Evolutionary conservation across 371 early-diverging fungal genomes (phyloP), one percentile per base, ranked within the genome.

Genomic region (Mucor indicus): DNA sequence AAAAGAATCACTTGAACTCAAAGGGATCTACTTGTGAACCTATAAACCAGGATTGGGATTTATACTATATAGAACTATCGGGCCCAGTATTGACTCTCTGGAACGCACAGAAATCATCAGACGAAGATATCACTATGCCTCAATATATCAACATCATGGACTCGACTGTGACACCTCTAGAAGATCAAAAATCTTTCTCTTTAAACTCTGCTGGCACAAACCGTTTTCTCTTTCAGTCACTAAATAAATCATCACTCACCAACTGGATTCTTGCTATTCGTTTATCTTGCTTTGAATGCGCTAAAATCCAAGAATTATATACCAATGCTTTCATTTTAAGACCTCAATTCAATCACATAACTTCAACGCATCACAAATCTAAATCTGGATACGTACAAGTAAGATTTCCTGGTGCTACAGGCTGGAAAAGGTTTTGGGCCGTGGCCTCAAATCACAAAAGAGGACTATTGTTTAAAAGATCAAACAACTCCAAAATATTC

Each of bases 301-400:
- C 87, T 16, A 75, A 83, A 40, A 70, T 91, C 10, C 85, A 90
- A 41, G 90, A 90, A 63, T 78, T 83, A 42, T 90, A 88, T 53
- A 87, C 91, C 6, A 64, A 73, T 10, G 72, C 72, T 1, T 62
- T 89, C n/a, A 48, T 90, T 36, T 62, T 65, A 30, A 79, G 62
- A 15, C 67, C 65, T 19, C 50, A 46, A 21, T 56, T 44, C 24
- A 39, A 11, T 24, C n/a, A 48, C 48, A 17, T 44, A 40, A 30
- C n/a, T n/a, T n/a, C n/a, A n/a, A n/a, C n/a, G n/a, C n/a, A n/a
- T n/a, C n/a, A n/a, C n/a, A n/a, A n/a, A n/a, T n/a, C n/a, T n/a
- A n/a, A n/a, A n/a, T n/a, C n/a, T n/a, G 83, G 84, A 1, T 75
- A 56, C 53, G 57, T 84, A 12, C 81, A 80, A 21, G 85, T 80